A percentile compares a stretch with the other conserved stretches of the same genome.
Evolutionary conservation across 306 rosid species (phyloP).

Genomic region (Rosa lucieae): DNA sequence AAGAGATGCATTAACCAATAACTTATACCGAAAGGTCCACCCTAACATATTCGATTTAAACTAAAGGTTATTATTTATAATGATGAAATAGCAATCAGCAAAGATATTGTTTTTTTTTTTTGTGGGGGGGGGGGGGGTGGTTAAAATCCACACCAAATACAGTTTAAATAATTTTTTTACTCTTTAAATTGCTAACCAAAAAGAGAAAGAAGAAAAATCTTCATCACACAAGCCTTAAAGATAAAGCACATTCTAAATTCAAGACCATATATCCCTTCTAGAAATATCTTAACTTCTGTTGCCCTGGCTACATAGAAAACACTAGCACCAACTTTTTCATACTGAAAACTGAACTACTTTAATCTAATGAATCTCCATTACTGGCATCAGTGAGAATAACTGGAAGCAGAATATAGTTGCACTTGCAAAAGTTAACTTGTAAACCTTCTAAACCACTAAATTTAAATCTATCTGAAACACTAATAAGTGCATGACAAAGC

Average conservation of each 20-base stretch:
- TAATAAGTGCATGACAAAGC: neutral
- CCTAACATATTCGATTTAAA: neutral
- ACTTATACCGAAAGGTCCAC: neutral
- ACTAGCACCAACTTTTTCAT: neutral
- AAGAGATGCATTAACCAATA: neutral
- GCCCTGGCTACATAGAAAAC: neutral
- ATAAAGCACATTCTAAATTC: neutral
- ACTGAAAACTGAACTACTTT: neutral
- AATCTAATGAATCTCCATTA: neutral
- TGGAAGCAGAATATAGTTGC: slow-evolving; percentile 1
- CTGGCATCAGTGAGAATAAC: neutral
- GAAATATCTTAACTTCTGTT: neutral
- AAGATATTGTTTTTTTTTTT: neutral
- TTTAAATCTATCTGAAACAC: neutral
- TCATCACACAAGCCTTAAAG: neutral
- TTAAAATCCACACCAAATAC: neutral
- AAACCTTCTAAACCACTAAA: neutral
- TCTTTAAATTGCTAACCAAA: neutral
- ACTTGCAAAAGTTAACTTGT: neutral
- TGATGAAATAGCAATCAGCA: neutral
- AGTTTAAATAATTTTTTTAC: neutral
- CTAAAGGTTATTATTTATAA: neutral
- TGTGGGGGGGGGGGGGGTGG: no score
- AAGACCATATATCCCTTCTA: neutral
- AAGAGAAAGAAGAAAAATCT: neutral